Evolutionary conservation across 352 stramenopile genomes (phyloP).

Genomic region (Thalassiosira sp.): DNA sequence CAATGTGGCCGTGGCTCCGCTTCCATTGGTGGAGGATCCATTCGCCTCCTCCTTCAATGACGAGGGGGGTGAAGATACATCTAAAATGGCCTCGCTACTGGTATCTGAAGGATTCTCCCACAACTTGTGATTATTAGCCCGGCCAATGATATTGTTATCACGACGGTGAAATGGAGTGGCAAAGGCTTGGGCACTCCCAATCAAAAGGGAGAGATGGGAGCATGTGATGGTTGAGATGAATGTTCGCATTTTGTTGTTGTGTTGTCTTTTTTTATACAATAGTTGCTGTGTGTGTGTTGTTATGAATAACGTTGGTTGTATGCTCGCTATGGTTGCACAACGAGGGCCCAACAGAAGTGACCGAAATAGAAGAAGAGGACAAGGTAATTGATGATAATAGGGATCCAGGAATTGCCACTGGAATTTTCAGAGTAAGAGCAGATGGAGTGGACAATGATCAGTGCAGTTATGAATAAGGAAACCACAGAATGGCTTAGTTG

Average conservation of each 20-base stretch:
- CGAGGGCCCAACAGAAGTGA: constrained; percentile 2
- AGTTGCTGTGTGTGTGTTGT: background rate
- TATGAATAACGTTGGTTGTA: background rate
- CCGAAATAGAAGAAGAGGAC: constrained; percentile 8
- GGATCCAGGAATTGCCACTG: constrained; percentile 3
- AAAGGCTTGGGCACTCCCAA: constrained; percentile 31
- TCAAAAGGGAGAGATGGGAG: constrained; percentile 20
- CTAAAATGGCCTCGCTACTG: background rate
- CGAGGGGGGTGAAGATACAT: background rate
- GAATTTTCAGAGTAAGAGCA: background rate
- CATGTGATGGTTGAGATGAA: background rate
- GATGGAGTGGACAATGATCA: constrained; percentile 1
- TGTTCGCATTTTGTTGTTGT: background rate
- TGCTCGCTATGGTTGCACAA: background rate
- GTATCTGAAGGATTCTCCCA: constrained; percentile 7
- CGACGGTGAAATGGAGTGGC: constrained; percentile 14
- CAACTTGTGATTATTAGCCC: background rate
- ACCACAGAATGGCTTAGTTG: constrained; percentile 13
- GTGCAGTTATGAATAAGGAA: background rate
- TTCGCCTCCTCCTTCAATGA: too few species aligned
- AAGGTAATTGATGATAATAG: constrained; percentile 7
- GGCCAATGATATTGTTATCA: background rate
- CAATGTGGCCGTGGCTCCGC: background rate
- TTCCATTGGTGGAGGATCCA: too few species aligned
- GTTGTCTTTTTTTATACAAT: background rate